phyloP scores from a whole-genome alignment of 768 basidiomycete species.

The Omphalotus guepiniiformis region DNA sequence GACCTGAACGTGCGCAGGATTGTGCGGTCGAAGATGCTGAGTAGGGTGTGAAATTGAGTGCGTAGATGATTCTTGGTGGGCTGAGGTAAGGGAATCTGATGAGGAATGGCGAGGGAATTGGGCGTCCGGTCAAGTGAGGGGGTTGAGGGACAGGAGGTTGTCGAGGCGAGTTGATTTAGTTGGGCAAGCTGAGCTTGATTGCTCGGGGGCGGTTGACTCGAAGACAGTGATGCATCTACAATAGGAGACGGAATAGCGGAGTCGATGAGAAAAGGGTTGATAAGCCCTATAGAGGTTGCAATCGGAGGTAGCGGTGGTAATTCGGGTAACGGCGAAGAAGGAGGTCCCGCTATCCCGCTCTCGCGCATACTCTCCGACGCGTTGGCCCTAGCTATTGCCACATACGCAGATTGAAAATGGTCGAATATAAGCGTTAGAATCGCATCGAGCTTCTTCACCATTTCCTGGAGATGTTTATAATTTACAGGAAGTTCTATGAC shows the following conservation, averaged over 20 bases:
- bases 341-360: conserved; percentile 8
- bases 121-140: conserved; percentile 10
- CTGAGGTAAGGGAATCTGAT: conserved; percentile 15
- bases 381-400: conserved; percentile 19
- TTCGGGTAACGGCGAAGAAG: conserved; percentile 26
- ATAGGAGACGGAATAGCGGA: conserved; percentile 3
- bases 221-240: neutral
- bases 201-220: neutral
- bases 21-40: conserved; percentile 90
- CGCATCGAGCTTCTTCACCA: conserved; percentile 89
- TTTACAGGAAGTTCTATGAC: conserved; percentile 46
- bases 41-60: conserved; percentile 78
- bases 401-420: conserved; percentile 61
- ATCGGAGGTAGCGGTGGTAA: conserved; percentile 29
- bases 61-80: conserved; percentile 37
- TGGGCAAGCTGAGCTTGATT: conserved; percentile 7
- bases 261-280: conserved; percentile 14
- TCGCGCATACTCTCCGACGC: neutral
- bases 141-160: conserved; percentile 13
- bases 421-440: conserved; percentile 84
- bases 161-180: conserved; percentile 9
- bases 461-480: conserved; percentile 69
- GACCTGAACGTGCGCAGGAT: conserved; percentile 96
- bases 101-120: conserved; percentile 18
- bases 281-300: conserved; percentile 13